phyloP scores from a whole-genome alignment of 2,329 filamentous ascomycete species.

The Boeremia lycopersici region DNA sequence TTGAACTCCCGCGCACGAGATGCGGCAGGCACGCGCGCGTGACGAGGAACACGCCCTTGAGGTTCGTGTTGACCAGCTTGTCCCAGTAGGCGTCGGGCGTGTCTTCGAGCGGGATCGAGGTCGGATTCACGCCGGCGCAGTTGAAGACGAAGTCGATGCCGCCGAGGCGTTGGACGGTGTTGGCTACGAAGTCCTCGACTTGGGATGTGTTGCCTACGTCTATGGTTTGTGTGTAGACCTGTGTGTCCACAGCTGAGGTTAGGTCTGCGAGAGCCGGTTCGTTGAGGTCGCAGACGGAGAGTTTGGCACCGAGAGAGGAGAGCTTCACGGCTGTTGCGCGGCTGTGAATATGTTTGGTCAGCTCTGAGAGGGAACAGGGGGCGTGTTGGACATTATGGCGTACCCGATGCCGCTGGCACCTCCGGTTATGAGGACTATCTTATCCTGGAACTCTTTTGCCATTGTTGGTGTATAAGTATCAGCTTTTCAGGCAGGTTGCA shows the following conservation, averaged over 20 bases:
- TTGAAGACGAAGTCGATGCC: conserved; percentile 53
- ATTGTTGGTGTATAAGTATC: conserved; percentile 15
- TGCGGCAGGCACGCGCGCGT: conserved; percentile 52
- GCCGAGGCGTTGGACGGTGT: conserved; percentile 44
- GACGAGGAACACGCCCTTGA: conserved; percentile 54
- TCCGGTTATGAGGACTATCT: conserved; percentile 40
- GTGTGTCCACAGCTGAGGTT: conserved; percentile 44
- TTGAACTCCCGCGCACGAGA: conserved; percentile 22
- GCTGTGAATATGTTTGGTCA: conserved; percentile 25
- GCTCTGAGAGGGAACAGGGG: not conserved
- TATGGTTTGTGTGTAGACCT: conserved; percentile 42
- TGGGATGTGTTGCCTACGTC: conserved; percentile 55
- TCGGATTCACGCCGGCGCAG: conserved; percentile 58
- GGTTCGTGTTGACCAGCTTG: conserved; percentile 53
- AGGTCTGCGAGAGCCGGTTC: conserved; percentile 42
- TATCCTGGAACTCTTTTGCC: conserved; percentile 38
- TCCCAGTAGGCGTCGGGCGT: conserved; percentile 56
- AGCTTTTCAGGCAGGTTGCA: not conserved
- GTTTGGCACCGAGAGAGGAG: conserved; percentile 51
- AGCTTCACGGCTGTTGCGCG: conserved; percentile 56
- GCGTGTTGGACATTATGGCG: conserved; percentile 3
- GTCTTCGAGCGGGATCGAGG: conserved; percentile 47
- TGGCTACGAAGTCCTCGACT: conserved; percentile 52
- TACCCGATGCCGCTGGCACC: conserved; percentile 55
- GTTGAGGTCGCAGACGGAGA: conserved; percentile 47